Evolutionary conservation across 306 rosid species (phyloP), one percentile per base, ranked within the genome.

Genomic region (Lotus japonicus): DNA sequence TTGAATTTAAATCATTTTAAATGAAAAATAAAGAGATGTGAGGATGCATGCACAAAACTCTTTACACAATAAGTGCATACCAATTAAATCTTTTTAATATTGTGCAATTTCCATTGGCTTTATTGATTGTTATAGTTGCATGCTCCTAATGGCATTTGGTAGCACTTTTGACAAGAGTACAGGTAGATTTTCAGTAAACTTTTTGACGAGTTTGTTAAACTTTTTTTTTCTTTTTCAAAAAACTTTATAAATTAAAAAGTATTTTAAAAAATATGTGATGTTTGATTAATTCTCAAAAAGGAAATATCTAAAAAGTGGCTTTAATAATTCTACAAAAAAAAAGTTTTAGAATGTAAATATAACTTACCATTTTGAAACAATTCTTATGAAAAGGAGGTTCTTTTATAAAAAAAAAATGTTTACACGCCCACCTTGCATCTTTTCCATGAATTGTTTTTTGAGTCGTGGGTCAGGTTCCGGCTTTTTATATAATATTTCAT

Each of bases 131-230:
- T 59, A 69, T 79, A 78, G 77, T 67, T 10, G 46, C 65, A 71
- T 59, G 76, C 71, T 74, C 19, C 67, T 50, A 64, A 71, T 81
- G 80, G 68, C 64, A 64, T 77, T 77, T 65, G 77, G 54, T 62
- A 74, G 51, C 51, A 69, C 76, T 80, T 84, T 77, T 79, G 21
- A 63, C 51, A 77, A 21, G 72, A 77, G 79, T 71, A 68, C 66
- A 66, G 73, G 73, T 80, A 79, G 78, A 56, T 59, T 75, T 73
- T 57, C 57, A 44, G 52, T 31, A 61, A 75, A 56, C 62, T 7
- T 35, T 68, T 2, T 82, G 16, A 31, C 15, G 23, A 13, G 5
- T 13, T n/a, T 63, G 0, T 13, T n/a, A n/a, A n/a, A n/a, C 26
- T 13, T 21, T 4, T 7, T 63, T 19, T 54, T 9, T 62, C n/a